These are phyloP conservation scores for Gomphus sp. DNA, from an alignment of 1,284 basidiomycete genomes.

Conservation along the genomic window DNA sequence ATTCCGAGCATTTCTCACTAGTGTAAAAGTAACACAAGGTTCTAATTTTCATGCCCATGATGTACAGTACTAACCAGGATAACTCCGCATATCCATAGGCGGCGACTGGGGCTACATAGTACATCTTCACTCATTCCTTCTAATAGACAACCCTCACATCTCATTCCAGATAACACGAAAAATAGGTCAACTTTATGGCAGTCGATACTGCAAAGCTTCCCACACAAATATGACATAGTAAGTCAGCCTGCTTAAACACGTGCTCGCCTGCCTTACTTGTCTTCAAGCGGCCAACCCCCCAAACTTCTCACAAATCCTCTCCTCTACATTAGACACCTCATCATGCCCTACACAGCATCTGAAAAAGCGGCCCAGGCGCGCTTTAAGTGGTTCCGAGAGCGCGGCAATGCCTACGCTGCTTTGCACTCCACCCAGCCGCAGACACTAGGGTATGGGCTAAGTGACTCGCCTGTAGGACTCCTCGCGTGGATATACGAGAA, in stretches of 20 bases:
- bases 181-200: conserved; percentile 32
- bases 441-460: conserved; percentile 42
- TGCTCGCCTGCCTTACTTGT: background rate
- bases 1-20: background rate
- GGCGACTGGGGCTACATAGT: conserved; percentile 43
- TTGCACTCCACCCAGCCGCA: conserved; percentile 44
- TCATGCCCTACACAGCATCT: conserved; percentile 22
- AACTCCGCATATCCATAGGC: background rate
- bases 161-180: conserved; percentile 27
- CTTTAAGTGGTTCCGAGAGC: conserved; percentile 25
- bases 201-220: conserved; percentile 32
- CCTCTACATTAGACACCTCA: conserved; percentile 19
- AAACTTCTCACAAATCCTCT: conserved; percentile 20
- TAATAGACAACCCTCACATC: background rate
- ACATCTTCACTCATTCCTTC: conserved; percentile 6
- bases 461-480: conserved; percentile 47
- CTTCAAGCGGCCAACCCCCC: conserved; percentile 14
- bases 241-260: conserved; percentile 7
- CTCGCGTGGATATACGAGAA: conserved; percentile 57
- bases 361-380: conserved; percentile 31
- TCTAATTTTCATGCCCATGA: background rate
- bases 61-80: background rate
- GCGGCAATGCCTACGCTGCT: conserved; percentile 29
- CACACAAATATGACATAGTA: conserved; percentile 35
- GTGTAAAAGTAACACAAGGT: conserved; percentile 27